phyloP scores from a whole-genome alignment of 805 yeast genomes.

The Kluyveromyces wickerhamii region DNA sequence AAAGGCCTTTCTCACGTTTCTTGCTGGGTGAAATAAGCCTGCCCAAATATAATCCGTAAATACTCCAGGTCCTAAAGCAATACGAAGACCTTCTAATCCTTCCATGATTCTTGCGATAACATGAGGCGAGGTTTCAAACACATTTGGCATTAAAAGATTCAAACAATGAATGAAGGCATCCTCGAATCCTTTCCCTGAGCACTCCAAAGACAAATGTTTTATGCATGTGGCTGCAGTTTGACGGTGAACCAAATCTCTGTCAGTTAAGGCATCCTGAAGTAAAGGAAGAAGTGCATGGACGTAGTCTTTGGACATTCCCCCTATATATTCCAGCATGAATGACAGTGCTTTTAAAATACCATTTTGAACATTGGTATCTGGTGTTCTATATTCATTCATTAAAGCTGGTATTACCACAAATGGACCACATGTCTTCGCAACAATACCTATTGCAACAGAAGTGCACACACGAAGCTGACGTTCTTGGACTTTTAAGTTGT shows the following conservation, averaged over 20 bases:
- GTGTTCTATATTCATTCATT: slow-evolving; percentile 90
- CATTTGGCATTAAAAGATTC: slow-evolving; percentile 78
- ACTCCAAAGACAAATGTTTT: slow-evolving; percentile 71
- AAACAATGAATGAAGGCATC: slow-evolving; percentile 78
- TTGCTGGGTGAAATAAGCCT: slow-evolving; percentile 91
- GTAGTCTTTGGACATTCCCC: slow-evolving; percentile 72
- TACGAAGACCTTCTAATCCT: slow-evolving; percentile 64
- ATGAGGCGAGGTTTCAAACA: slow-evolving; percentile 93
- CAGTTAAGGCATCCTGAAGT: slow-evolving; percentile 82
- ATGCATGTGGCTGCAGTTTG: slow-evolving; percentile 92
- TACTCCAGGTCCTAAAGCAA: slow-evolving; percentile 68
- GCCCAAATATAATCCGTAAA: slow-evolving; percentile 72
- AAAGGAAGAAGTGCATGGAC: slow-evolving; percentile 72
- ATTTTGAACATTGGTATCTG: slow-evolving; percentile 88
- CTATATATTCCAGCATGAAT: slow-evolving; percentile 87
- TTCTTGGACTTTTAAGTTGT: slow-evolving; percentile 85
- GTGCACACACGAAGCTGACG: slow-evolving; percentile 95
- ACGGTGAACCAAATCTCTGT: slow-evolving; percentile 85
- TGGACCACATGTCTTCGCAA: slow-evolving; percentile 88
- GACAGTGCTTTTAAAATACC: slow-evolving; percentile 89
- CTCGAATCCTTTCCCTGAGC: slow-evolving; percentile 67
- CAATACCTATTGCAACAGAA: slow-evolving; percentile 95
- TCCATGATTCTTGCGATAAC: slow-evolving; percentile 78
- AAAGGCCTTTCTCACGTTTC: slow-evolving; percentile 72
- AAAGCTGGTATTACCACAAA: slow-evolving; percentile 90